Evolutionary conservation across 805 yeast genomes (phyloP), one percentile per base, ranked within the genome.

Genomic region (Kodamaea sagamina): DNA sequence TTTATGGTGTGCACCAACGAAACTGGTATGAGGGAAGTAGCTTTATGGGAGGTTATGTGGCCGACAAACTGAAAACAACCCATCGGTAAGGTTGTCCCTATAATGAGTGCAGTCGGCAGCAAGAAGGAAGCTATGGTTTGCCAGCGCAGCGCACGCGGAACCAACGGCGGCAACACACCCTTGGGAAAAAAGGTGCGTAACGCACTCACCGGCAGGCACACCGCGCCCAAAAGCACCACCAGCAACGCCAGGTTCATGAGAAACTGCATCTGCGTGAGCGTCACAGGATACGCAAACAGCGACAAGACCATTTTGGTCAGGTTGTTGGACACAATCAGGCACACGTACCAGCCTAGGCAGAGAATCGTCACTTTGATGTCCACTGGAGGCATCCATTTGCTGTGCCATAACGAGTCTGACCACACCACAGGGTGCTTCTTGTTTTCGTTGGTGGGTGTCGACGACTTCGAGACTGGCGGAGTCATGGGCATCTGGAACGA

Each of bases 1-100:
- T 93, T 93, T 53, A 92, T 82, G 6, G 97, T 89, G 62, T 92
- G 97, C 15, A 93, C 97, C 50, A 90, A 68, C 4, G 97, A 86
- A n/a, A 93, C 97, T 0, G 97, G 97, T 40, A 93, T 87, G 47
- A 86, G 63, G 2, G 90, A 78, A 2, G 97, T 89, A n/a, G 98
- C 92, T 58, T 86, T 86, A 61, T 90, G 97, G 6, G 95, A 80
- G 10, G 95, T 79, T 48, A 90, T 81, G 63, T 92, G 98, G 15
- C 98, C 99, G 15, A 84, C 71, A 52, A 92, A 86, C 68, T 92
- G 98, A 67, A 92, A 93, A 47, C 82, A 70, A 6, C 97, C 98
- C 96, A 92, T 89, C 13, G 98, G 98, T 16, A 88, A 77, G 0
- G 96, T 88, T 10, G 89, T 83, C 39, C 68, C 57, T 11, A 86